phyloP scores from a whole-genome alignment of 2,329 filamentous ascomycete species.

The Colletotrichum eremochloae region DNA sequence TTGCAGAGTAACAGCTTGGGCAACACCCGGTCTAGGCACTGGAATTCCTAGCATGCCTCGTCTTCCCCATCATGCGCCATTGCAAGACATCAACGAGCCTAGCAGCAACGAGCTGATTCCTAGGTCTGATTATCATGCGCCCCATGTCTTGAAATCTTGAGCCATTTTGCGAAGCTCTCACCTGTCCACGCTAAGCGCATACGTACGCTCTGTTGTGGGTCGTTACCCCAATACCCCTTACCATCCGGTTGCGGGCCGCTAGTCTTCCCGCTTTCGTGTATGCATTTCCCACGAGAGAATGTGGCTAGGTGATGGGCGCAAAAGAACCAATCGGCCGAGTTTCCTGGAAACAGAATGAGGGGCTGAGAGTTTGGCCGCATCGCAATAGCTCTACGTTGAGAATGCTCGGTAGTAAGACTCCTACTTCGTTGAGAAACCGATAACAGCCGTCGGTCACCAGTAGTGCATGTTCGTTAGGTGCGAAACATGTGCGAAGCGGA shows the following conservation, averaged over 20 bases:
- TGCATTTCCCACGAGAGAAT: neutral
- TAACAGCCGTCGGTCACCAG: neutral
- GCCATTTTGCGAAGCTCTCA: neutral
- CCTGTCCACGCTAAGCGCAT: neutral
- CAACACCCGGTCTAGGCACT: neutral
- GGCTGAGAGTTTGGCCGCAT: neutral
- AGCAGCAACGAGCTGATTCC: neutral
- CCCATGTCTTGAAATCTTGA: neutral
- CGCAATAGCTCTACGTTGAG: neutral
- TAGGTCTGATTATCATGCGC: neutral
- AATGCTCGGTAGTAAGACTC: neutral
- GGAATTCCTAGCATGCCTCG: neutral
- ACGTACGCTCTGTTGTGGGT: neutral
- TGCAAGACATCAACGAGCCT: slow-evolving; percentile 5
- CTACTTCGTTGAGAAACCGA: neutral
- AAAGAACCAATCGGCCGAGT: slow-evolving; percentile 6
- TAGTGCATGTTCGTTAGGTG: neutral
- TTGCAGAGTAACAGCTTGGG: neutral
- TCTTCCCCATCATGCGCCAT: neutral
- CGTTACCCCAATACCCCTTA: neutral
- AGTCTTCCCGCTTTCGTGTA: slow-evolving; percentile 16
- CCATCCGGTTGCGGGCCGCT: slow-evolving; percentile 28
- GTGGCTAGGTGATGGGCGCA: neutral
- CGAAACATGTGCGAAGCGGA: neutral
- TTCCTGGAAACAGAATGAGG: neutral